These are phyloP conservation scores for Avena insularis DNA, from an alignment of 176 grass and related monocot species.

Conservation along the genomic window DNA sequence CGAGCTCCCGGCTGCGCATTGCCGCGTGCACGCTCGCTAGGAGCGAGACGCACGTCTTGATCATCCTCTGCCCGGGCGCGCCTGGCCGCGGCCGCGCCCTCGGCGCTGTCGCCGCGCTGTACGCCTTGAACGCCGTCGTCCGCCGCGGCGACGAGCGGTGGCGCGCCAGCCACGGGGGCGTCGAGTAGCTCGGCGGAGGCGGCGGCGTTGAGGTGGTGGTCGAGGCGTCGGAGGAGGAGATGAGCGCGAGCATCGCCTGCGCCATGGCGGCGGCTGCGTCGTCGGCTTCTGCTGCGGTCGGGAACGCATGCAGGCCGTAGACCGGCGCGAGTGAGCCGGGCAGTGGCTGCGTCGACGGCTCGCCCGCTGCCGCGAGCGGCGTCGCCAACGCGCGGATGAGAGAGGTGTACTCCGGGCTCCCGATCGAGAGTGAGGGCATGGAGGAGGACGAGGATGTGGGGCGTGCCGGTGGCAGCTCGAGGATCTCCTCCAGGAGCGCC, in stretches of 20 bases:
- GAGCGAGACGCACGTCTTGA: constrained; percentile 53
- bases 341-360: constrained; percentile 11
- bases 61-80: constrained; percentile 61
- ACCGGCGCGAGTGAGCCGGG: not conserved
- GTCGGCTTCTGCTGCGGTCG: not conserved
- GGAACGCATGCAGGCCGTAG: constrained; percentile 31
- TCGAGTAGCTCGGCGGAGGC: not conserved
- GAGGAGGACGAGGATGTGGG: constrained; percentile 59
- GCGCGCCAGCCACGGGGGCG: constrained; percentile 27
- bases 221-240: constrained; percentile 35
- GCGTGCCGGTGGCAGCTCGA: constrained; percentile 31
- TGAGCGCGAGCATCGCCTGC: constrained; percentile 59
- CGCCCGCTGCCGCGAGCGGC: not conserved
- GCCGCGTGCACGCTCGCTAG: constrained; percentile 35
- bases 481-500: constrained; percentile 48
- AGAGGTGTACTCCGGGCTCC: constrained; percentile 65
- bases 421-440: constrained; percentile 49
- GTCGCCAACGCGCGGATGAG: constrained; percentile 33
- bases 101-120: constrained; percentile 48
- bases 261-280: constrained; percentile 24
- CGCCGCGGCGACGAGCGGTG: not conserved
- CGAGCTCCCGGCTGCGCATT: constrained; percentile 26
- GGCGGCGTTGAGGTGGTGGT: not conserved
- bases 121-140: constrained; percentile 58
- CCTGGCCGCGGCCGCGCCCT: not conserved